These are phyloP conservation scores for Kandelia obovata DNA, from an alignment of 345 rosid genomes.

Conservation along the genomic window DNA sequence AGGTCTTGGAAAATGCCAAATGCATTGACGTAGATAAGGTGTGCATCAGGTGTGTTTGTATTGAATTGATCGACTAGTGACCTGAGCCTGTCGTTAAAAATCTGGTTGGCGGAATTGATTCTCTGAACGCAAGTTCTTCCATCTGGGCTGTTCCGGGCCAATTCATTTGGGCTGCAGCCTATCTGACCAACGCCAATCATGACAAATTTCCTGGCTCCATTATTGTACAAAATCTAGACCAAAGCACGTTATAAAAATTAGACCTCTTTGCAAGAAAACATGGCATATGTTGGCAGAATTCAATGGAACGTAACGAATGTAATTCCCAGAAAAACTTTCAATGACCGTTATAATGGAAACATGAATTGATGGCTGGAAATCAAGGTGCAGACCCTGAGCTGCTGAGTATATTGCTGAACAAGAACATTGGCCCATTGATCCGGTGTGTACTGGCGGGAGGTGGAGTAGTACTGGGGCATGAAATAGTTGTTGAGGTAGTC, in stretches of 20 bases:
- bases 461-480: constrained; percentile 64
- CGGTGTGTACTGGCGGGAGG: constrained; percentile 47
- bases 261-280: too few species aligned
- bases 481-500: constrained; percentile 94
- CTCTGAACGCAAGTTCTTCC: constrained; percentile 56
- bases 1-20: constrained; percentile 75
- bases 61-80: constrained; percentile 66
- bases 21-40: constrained; percentile 57
- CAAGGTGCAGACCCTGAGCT: constrained; percentile 47
- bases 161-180: constrained; percentile 81
- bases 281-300: too few species aligned
- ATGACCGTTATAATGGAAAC: background rate
- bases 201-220: constrained; percentile 82
- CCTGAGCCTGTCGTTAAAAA: constrained; percentile 68
- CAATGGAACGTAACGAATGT: too few species aligned
- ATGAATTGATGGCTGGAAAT: background rate
- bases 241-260: background rate
- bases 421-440: constrained; percentile 61
- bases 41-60: constrained; percentile 46
- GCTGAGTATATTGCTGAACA: constrained; percentile 47
- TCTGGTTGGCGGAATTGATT: constrained; percentile 58
- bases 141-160: constrained; percentile 62
- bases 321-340: too few species aligned
- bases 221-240: constrained; percentile 49
- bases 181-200: constrained; percentile 74